Base-by-base conservation (phyloP, 1,139 yeast species). In the Ashbya aceris region DNA sequence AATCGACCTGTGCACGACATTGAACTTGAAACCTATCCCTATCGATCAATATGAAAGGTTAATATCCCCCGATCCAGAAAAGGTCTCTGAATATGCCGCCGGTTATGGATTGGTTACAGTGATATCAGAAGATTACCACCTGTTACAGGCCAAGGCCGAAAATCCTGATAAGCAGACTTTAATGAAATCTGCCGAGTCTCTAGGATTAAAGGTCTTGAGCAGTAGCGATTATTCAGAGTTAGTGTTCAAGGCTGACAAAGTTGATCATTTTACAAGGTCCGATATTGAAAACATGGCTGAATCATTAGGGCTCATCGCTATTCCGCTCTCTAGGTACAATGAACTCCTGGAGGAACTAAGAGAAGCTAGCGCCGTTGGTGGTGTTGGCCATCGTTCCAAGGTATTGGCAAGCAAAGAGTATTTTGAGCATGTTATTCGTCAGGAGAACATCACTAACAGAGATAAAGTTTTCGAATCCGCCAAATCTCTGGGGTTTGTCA, bases 401-500 rank as follows among this genome's bases (percentile, higher is more conserved):
- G 62, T 62, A 30, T 46, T 55, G 27, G 60, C 60, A 3, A 60
- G 57, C 7, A 61, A 62, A 45, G 60, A 60, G 26, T 60, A 53
- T 40, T 62, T 60, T 47, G 67, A 62, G 39, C 55, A 56, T 20
- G 58, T 60, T 5, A 52, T 58, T 27, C 57, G 55, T 4, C 56
- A 60, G 41, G 61, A 60, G 41, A 58, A 54, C 35, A 38, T 12
- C 13, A 29, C 17, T 17, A 39, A 49, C 2, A 53, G 53, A 31
- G 65, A 58, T 4, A 59, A 56, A 38, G 53, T 61, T 10, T 45
- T 59, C 34, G 62, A 56, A 20, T 57, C 65, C 32, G 62, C 67
- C 2, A 62, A 55, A 36, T 51, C 66, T 1, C 50, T 63, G 17
- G 69, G 67, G 1, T 58, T 61, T 44, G 64, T 62, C 23, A 60